These are phyloP conservation scores for Aquilaria agallochum DNA, from an alignment of 441 rosid genomes.

Conservation along the genomic window DNA sequence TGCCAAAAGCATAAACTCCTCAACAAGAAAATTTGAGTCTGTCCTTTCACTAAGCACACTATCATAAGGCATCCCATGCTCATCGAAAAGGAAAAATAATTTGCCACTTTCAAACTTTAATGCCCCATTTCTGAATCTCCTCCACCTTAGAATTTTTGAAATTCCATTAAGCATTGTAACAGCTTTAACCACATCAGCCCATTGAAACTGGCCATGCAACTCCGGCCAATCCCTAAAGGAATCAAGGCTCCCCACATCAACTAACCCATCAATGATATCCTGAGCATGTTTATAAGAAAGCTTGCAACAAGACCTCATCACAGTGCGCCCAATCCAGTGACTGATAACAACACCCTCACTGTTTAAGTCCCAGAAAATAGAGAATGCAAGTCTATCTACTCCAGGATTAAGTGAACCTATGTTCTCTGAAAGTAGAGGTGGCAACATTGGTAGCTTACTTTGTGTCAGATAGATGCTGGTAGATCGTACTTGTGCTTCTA, in stretches of 20 bases:
- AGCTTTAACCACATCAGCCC: constrained; percentile 62
- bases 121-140: constrained; percentile 73
- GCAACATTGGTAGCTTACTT: constrained; percentile 75
- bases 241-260: constrained; percentile 23
- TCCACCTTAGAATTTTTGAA: constrained; percentile 56
- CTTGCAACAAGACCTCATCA: constrained; percentile 84
- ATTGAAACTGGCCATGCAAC: constrained; percentile 62
- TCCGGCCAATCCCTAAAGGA: constrained; percentile 34
- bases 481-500: constrained; percentile 78
- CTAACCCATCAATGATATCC: constrained; percentile 47
- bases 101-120: constrained; percentile 59
- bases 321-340: constrained; percentile 82
- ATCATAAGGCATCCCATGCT: constrained; percentile 72
- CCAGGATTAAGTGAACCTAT: constrained; percentile 86
- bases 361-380: constrained; percentile 79
- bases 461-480: constrained; percentile 69
- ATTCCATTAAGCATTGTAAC: constrained; percentile 52
- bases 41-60: constrained; percentile 36
- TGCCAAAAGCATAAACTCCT: constrained; percentile 97
- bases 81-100: constrained; percentile 52
- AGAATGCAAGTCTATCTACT: constrained; percentile 78
- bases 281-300: constrained; percentile 82
- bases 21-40: constrained; percentile 71
- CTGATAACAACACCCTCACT: constrained; percentile 48
- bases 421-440: constrained; percentile 67